These are phyloP conservation scores for Zymoseptoria ardabiliae DNA, from an alignment of 2,329 filamentous ascomycete species.

Conservation along the genomic window DNA sequence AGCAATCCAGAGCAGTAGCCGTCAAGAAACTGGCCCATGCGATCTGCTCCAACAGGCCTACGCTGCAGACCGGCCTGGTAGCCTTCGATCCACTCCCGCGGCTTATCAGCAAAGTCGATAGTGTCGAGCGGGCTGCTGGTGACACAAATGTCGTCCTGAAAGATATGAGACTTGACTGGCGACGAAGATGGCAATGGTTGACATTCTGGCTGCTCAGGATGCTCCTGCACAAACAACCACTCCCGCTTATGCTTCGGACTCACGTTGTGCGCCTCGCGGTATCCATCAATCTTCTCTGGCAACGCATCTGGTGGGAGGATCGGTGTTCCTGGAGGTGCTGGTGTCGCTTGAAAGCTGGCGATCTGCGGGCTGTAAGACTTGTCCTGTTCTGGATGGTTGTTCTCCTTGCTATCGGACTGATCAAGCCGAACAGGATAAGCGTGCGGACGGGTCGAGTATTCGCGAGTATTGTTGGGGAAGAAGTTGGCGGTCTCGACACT, in stretches of 20 bases:
- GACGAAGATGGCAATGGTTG: slow-evolving; percentile 11
- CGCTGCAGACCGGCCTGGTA: slow-evolving; percentile 28
- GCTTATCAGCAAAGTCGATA: slow-evolving; percentile 21
- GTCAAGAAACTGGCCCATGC: slow-evolving; percentile 23
- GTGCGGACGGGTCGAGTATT: slow-evolving; percentile 30
- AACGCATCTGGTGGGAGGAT: slow-evolving; percentile 10
- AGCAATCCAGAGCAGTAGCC: slow-evolving; percentile 31
- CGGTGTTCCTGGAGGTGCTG: slow-evolving; percentile 24
- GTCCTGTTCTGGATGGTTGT: slow-evolving; percentile 6
- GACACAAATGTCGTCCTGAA: slow-evolving; percentile 9
- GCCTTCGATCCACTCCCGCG: slow-evolving; percentile 27
- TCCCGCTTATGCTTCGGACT: slow-evolving; percentile 26
- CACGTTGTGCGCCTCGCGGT: slow-evolving; percentile 22
- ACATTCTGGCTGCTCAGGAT: slow-evolving; percentile 11
- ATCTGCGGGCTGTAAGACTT: not conserved
- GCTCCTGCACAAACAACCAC: slow-evolving; percentile 23
- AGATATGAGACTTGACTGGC: slow-evolving; percentile 7
- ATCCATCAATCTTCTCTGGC: slow-evolving; percentile 6
- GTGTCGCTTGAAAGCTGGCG: slow-evolving; percentile 13
- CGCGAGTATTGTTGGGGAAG: slow-evolving; percentile 32
- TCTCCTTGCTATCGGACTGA: slow-evolving; percentile 18
- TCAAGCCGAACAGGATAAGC: slow-evolving; percentile 17
- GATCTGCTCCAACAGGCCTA: slow-evolving; percentile 19
- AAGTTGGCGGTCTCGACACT: slow-evolving; percentile 34
- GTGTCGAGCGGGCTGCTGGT: slow-evolving; percentile 1